These are phyloP conservation scores for Dipodascus geniculatus DNA, from an alignment of 805 yeast species.

Conservation along the genomic window DNA sequence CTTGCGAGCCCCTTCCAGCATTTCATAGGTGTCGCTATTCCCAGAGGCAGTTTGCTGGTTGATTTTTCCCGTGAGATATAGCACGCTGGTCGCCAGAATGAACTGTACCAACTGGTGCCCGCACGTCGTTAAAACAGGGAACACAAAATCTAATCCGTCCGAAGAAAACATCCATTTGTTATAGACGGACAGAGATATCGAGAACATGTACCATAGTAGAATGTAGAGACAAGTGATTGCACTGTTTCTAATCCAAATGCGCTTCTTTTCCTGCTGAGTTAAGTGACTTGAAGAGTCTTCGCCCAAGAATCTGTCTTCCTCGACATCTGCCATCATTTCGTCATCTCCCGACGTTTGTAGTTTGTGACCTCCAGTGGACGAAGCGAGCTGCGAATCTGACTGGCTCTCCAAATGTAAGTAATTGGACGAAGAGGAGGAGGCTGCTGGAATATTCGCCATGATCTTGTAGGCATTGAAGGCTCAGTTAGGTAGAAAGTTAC, in stretches of 20 bases:
- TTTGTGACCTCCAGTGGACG: neutral
- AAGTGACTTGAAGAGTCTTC: too few species aligned
- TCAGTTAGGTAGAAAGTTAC: neutral
- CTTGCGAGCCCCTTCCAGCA: neutral
- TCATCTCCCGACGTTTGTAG: neutral
- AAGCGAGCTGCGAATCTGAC: neutral
- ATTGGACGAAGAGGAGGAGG: neutral
- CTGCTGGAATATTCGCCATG: neutral
- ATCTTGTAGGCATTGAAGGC: neutral
- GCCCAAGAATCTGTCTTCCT: neutral
- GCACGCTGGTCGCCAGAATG: slow-evolving; percentile 31
- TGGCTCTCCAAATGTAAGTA: neutral
- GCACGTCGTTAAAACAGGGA: slow-evolving; percentile 76
- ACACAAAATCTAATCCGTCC: slow-evolving; percentile 60
- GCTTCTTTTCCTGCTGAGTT: slow-evolving; percentile 1
- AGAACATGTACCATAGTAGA: slow-evolving; percentile 40
- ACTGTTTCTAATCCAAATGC: neutral
- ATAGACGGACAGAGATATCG: slow-evolving; percentile 36
- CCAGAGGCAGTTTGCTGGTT: neutral
- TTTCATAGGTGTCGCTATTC: neutral
- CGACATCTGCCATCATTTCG: neutral
- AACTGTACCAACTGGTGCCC: slow-evolving; percentile 71
- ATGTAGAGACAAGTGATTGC: slow-evolving; percentile 18
- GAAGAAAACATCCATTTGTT: slow-evolving; percentile 96
- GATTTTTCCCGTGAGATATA: neutral